Percentiles rank a stretch among this genome's conserved stretches.
phyloP scores from a whole-genome alignment of 2,329 filamentous ascomycete species.

The Podosphaera fusca region DNA sequence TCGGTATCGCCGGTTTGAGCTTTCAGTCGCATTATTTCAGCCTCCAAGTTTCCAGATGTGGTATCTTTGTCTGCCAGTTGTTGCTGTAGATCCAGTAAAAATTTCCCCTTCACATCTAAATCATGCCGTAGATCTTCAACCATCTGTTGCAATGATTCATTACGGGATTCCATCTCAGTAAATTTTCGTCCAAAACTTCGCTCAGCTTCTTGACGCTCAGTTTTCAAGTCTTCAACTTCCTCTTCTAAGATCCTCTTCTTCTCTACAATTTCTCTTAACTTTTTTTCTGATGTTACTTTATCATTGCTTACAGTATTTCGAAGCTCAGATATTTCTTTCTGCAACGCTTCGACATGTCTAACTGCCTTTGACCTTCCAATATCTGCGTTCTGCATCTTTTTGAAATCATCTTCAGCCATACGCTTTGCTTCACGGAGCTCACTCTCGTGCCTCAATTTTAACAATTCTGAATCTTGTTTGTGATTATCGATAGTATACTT shows the following conservation, averaged over 20 bases:
- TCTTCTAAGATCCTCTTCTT: conserved; percentile 54
- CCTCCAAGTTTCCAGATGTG: conserved; percentile 52
- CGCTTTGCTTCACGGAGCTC: conserved; percentile 61
- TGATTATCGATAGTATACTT: conserved; percentile 71
- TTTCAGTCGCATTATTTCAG: conserved; percentile 62
- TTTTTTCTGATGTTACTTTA: conserved; percentile 42
- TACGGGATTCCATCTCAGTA: conserved; percentile 36
- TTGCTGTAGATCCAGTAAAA: conserved; percentile 15
- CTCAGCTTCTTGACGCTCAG: conserved; percentile 44
- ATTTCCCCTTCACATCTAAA: conserved; percentile 16
- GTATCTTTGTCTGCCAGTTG: conserved; percentile 41
- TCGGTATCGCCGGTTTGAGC: conserved; percentile 73
- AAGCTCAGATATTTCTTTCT: conserved; percentile 27
- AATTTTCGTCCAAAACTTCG: conserved; percentile 36
- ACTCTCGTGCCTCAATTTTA: conserved; percentile 54
- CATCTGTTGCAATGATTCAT: conserved; percentile 31
- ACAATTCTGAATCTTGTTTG: conserved; percentile 70
- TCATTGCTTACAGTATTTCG: conserved; percentile 28
- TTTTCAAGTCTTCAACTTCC: conserved; percentile 50
- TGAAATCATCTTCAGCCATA: conserved; percentile 69
- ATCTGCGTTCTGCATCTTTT: conserved; percentile 37
- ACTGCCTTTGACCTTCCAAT: conserved; percentile 26
- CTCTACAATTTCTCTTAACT: conserved; percentile 47
- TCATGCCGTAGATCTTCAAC: conserved; percentile 26
- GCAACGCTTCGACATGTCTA: conserved; percentile 26